Conservation (phyloP, 2,329 filamentous ascomycete species). For the Apiospora koreana region DNA sequence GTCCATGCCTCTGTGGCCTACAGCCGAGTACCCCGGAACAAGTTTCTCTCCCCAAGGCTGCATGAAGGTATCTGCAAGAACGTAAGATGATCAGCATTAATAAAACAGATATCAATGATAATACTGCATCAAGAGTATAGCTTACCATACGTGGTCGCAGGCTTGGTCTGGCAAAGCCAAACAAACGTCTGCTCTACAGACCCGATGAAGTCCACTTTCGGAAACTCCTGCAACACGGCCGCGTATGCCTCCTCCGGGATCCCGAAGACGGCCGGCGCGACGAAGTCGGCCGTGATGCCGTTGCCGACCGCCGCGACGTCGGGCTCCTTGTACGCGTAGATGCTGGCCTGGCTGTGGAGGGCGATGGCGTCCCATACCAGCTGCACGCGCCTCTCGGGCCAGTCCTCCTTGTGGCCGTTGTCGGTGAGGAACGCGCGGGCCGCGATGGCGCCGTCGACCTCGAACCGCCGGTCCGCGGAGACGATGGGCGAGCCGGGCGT, state of each 20-base stretch:
- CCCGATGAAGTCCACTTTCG: slow-evolving; percentile 36
- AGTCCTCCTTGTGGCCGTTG: slow-evolving; percentile 29
- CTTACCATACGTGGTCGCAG: slow-evolving; percentile 36
- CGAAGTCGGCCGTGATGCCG: slow-evolving; percentile 41
- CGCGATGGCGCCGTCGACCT: slow-evolving; percentile 35
- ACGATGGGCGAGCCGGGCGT: slow-evolving; percentile 24
- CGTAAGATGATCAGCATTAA: no score
- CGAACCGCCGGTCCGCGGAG: slow-evolving; percentile 47
- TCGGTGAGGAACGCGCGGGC: no score
- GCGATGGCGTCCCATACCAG: slow-evolving; percentile 51
- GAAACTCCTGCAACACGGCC: slow-evolving; percentile 33
- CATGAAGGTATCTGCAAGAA: slow-evolving; percentile 18
- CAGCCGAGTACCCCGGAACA: slow-evolving; percentile 12
- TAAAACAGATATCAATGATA: no score
- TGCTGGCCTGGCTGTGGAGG: slow-evolving; percentile 40
- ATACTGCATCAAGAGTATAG: no score
- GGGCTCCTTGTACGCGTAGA: slow-evolving; percentile 43
- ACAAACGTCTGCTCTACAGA: slow-evolving; percentile 38
- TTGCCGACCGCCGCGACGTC: slow-evolving; percentile 36
- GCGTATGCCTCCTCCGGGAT: slow-evolving; percentile 35
- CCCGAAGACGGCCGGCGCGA: slow-evolving; percentile 29
- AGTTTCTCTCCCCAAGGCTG: slow-evolving; percentile 21
- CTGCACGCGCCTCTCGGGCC: slow-evolving; percentile 43
- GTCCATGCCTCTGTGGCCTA: slow-evolving; percentile 13
- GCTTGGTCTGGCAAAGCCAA: slow-evolving; percentile 42